Evolutionary conservation across 345 rosid species (phyloP), one percentile per base, ranked within the genome.

Genomic region (Combretum micranthum): DNA sequence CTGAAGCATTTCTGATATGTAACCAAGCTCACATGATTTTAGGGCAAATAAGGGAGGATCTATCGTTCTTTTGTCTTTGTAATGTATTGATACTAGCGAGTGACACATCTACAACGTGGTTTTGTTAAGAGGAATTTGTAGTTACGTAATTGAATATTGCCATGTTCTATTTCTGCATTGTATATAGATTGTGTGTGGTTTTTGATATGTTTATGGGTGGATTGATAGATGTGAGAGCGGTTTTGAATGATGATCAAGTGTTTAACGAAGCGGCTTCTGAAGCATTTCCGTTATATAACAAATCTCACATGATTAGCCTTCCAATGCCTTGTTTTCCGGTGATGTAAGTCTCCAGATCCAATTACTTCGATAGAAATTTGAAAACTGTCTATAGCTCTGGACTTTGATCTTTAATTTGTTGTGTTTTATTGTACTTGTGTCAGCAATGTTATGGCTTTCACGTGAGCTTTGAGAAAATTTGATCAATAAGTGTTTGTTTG

Each of bases 261-360:
- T 93, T 77, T 58, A 62, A 77, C 4, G 95, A 85, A 59, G 94
- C 96, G 18, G 90, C 90, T 15, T 68, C 67, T 47, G 96, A 93
- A 61, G 86, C 96, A 15, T 93, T 89, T 64, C 87, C 99, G 39
- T 45, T 74, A 16, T 93, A 87, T 68, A 89, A 87, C 73, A 89
- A 93, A 69, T 73, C 92, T 71, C 97, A 90, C 74, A 68, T 93
- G 92, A 83, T 93, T 71, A 82, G 80, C 79, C 92, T 93, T 47
- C 85, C 80, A 65, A 74, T 93, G 74, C 88, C 95, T 18, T 57
- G 70, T 44, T 51, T 16, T 66, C 68, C 39, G 96, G 90, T 47
- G 96, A 93, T 68, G 99, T 89, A 67, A 57, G 94, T 71, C 53
- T 37, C 56, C 1, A 10, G 25, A 32, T 26, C 37, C 48, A 32